Base-by-base conservation (phyloP, 345 rosid species). In the Dimocarpus longan region DNA sequence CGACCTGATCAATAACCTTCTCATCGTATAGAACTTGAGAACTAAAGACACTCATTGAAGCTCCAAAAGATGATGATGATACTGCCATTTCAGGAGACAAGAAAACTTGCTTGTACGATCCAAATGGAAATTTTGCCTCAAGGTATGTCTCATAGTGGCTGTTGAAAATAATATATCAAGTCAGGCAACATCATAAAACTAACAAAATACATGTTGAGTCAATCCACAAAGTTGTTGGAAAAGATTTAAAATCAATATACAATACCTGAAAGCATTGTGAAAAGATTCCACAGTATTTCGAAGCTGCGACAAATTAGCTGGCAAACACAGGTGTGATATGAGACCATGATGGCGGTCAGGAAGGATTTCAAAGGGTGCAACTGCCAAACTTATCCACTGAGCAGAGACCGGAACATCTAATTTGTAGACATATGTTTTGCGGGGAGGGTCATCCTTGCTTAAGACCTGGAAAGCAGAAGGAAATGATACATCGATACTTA, bases 101-200 rank as follows among this genome's bases (percentile, higher is more conserved):
- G 80, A 94, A 96, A 62, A 92, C 89, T 89, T 93, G 99, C 76
- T 95, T 96, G 83, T 96, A 94, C 68, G 93, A 90, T 26, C 95
- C 97, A 88, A 92, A 96, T 63, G 99, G 98, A 83, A 96, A 96
- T 70, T 90, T 90, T 52, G 91, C 88, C 63, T 91, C 90, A 79
- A 96, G 95, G 79, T 96, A 96, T 65, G 91, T 90, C 86, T 96
- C 99, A 82, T 90, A 96, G 84, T 93, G 89, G 81, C 99, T 96
- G 90, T 74, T 75, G 48, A 88, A 84, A 81, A 59, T 57, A 80
- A 65, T 69, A 64, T 22, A 62, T 66, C 85, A 56, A 66, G 66
- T 54, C 74, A 82, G 71, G 60, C 78, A 83, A 76, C 81, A 79
- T 70, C 40, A 19, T 46, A 69, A 79, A 68, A 43, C 9, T 24